Evolutionary conservation across 2,329 filamentous ascomycete species (phyloP).

Genomic region (Purpureocillium lavendulum): DNA sequence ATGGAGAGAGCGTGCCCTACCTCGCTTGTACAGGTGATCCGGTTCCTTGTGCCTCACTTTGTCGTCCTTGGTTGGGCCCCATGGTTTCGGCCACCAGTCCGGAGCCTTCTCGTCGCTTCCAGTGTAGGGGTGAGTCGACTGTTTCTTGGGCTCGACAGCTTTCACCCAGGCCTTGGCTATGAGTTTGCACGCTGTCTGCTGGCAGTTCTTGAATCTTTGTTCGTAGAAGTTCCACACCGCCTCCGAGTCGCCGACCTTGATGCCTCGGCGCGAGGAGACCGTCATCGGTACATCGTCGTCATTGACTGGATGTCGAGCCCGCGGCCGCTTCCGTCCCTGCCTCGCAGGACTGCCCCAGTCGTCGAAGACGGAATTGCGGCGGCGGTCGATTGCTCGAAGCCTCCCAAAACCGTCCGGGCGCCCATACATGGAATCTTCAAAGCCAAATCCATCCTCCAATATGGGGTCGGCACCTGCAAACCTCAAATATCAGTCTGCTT

Average conservation of each 20-base stretch:
- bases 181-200: conserved; percentile 64
- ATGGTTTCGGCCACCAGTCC: conserved; percentile 58
- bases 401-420: conserved; percentile 16
- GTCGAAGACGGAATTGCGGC: conserved; percentile 21
- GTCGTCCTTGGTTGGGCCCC: conserved; percentile 40
- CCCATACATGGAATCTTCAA: conserved; percentile 16
- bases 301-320: conserved; percentile 27
- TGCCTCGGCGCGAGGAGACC: conserved; percentile 29
- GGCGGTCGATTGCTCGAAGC: conserved; percentile 18
- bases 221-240: conserved; percentile 53
- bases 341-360: conserved; percentile 22
- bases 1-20: conserved; percentile 29
- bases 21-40: conserved; percentile 61
- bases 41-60: conserved; percentile 63
- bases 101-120: conserved; percentile 53
- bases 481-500: background rate
- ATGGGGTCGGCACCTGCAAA: conserved; percentile 23
- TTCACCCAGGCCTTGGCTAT: conserved; percentile 72
- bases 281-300: conserved; percentile 31
- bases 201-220: conserved; percentile 54
- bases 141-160: conserved; percentile 67
- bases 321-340: conserved; percentile 19
- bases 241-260: conserved; percentile 45
- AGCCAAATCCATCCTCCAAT: conserved; percentile 21
- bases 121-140: conserved; percentile 66